Evolutionary conservation across 257 asterid species (phyloP), one percentile per base, ranked within the genome.

Genomic region (Nicotiana tomentosiformis): DNA sequence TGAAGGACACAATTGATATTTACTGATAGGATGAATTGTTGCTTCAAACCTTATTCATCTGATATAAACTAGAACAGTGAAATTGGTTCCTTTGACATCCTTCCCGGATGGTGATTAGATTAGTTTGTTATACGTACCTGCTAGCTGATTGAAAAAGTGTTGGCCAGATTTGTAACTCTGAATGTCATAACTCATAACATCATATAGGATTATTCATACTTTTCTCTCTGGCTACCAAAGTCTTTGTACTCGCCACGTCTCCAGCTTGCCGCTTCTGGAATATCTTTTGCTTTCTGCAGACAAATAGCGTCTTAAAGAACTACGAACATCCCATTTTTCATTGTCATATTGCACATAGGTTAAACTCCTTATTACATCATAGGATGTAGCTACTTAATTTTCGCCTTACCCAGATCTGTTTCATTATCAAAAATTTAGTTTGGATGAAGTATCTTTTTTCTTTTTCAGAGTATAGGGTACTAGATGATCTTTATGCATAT

Each of bases 1-100:
- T 94, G 88, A 84, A 84, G 85, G 83, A 53, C 51, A 17, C 62
- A 32, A 65, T 46, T 29, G 39, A 4, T 8, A 74, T 7, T 46
- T 49, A 14, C 43, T 14, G 23, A 26, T 7, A 46, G 37, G 12
- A 46, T 72, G 10, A 32, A 26, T n/a, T 29, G n/a, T 23, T 29
- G 53, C 17, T 10, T 80, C 66, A 81, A 49, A 26, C 23, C 30
- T 33, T 14, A 81, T 66, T 60, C 76, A 51, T 51, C 43, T 76
- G 4, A 4, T 57, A 29, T 53, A 49, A 76, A 51, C 43, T 72
- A 46, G 23, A 23, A 72, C 37, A 30, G 46, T 2, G 72, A 7
- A 66, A 29, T 30, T 30, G 20, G 43, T 14, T 29, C 43, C 43
- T 65, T 65, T 8, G 46, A 15, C 72, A 30, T 66, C 72, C 46